Percentiles rank a stretch among this genome's conserved stretches.
Evolutionary conservation across 2,329 filamentous ascomycete species (phyloP).

Genomic region (Nannizziopsis barbatae): DNA sequence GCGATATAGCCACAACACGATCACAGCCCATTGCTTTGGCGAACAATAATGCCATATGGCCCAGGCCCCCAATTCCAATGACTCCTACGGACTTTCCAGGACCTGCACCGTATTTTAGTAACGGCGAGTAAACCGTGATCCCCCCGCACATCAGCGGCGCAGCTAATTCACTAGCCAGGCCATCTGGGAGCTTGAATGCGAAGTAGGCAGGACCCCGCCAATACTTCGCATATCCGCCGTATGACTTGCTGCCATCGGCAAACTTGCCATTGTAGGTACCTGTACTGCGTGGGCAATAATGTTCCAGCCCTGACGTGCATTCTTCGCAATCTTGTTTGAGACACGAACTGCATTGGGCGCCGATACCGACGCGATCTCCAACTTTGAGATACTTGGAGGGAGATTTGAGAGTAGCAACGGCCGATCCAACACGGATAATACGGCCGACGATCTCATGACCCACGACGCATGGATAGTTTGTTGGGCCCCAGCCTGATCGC

Average conservation of each 20-base stretch:
- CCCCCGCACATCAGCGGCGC: conserved; percentile 69
- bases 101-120: conserved; percentile 55
- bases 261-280: conserved; percentile 31
- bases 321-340: conserved; percentile 33
- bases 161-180: conserved; percentile 39
- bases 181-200: conserved; percentile 45
- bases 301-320: conserved; percentile 30
- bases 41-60: conserved; percentile 62
- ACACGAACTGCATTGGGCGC: conserved; percentile 51
- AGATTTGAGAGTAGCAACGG: conserved; percentile 43
- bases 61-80: conserved; percentile 60
- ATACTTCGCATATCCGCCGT: conserved; percentile 53
- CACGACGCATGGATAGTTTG: conserved; percentile 43
- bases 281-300: conserved; percentile 30
- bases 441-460: conserved; percentile 57
- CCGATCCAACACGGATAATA: conserved; percentile 55
- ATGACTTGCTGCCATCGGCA: conserved; percentile 40
- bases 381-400: conserved; percentile 42
- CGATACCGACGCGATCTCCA: conserved; percentile 57
- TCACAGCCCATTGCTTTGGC: conserved; percentile 60
- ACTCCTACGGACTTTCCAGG: conserved; percentile 62
- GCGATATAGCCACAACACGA: conserved; percentile 46
- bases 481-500: conserved; percentile 44
- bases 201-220: conserved; percentile 50
- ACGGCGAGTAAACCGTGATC: conserved; percentile 59